Conservation (phyloP, 2,329 filamentous ascomycete species). For the Calonectria hongkongensis region DNA sequence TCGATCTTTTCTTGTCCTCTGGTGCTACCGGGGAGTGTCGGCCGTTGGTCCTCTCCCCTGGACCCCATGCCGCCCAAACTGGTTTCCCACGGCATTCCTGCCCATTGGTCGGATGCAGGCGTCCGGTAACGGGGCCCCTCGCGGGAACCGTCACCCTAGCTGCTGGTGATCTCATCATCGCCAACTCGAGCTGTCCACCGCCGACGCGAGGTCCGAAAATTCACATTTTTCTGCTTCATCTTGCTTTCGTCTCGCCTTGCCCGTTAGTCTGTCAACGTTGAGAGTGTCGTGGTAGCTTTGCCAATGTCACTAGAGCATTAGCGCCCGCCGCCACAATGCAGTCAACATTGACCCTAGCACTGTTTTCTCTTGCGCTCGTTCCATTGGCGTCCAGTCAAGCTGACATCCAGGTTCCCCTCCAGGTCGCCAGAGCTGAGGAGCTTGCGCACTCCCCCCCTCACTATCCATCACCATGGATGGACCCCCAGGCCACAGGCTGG, state of each 20-base stretch:
- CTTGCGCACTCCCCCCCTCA: constrained; percentile 72
- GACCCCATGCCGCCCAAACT: constrained; percentile 15
- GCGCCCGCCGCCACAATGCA: constrained; percentile 44
- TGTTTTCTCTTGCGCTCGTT: constrained; percentile 38
- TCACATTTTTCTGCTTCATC: not conserved
- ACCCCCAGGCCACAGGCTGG: constrained; percentile 83
- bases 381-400: constrained; percentile 41
- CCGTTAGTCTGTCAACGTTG: not conserved
- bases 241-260: not conserved
- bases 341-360: constrained; percentile 28
- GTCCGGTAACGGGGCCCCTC: constrained; percentile 13
- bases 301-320: constrained; percentile 22
- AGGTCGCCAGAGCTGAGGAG: constrained; percentile 46
- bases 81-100: constrained; percentile 20
- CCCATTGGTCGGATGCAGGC: constrained; percentile 32
- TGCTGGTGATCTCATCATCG: constrained; percentile 23
- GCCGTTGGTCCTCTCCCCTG: constrained; percentile 24
- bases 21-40: not conserved
- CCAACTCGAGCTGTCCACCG: not conserved
- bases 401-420: constrained; percentile 48
- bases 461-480: constrained; percentile 93
- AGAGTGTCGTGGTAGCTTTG: not conserved
- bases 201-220: constrained; percentile 12
- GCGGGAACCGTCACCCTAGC: constrained; percentile 17
- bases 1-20: constrained; percentile 20